Conservation (phyloP, 139 green algal genomes). For the Microglena sp. region DNA sequence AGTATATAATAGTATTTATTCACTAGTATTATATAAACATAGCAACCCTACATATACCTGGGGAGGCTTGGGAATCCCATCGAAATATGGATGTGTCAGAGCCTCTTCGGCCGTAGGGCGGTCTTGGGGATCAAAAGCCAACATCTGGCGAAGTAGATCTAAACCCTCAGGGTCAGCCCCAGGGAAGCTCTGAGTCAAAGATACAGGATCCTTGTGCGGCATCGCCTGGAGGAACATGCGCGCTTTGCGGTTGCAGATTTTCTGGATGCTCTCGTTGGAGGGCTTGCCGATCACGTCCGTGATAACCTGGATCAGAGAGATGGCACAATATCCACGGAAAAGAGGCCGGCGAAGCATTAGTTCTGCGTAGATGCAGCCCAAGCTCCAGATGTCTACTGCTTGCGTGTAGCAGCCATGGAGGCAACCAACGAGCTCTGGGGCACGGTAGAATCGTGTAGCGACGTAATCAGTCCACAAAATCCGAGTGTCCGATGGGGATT, state of each 20-base stretch:
- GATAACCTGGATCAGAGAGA: slow-evolving; percentile 29
- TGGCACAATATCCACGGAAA: slow-evolving; percentile 45
- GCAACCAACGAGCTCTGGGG: slow-evolving; percentile 75
- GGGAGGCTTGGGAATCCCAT: slow-evolving; percentile 18
- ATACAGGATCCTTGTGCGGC: slow-evolving; percentile 13
- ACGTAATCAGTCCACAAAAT: slow-evolving; percentile 77
- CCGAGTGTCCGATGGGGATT: slow-evolving; percentile 75
- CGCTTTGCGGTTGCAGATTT: slow-evolving; percentile 20
- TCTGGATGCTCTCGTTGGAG: background rate
- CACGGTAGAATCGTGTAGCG: slow-evolving; percentile 58
- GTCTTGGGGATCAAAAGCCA: slow-evolving; percentile 85
- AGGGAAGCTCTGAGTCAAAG: slow-evolving; percentile 20
- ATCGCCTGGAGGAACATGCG: slow-evolving; percentile 21
- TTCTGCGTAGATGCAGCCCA: slow-evolving; percentile 97
- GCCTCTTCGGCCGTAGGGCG: slow-evolving; percentile 72
- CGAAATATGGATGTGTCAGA: slow-evolving; percentile 55
- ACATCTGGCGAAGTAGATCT: slow-evolving; percentile 30
- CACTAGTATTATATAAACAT: too few relatives aligned
- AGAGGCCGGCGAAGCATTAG: slow-evolving; percentile 64
- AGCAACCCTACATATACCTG: too few relatives aligned
- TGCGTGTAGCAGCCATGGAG: slow-evolving; percentile 30
- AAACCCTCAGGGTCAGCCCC: slow-evolving; percentile 32
- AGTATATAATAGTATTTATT: too few relatives aligned
- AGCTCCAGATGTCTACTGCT: slow-evolving; percentile 88
- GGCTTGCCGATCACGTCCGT: slow-evolving; percentile 32